These are phyloP conservation scores for Cadophora gregata DNA, from an alignment of 2,329 filamentous ascomycete genomes.

Conservation along the genomic window DNA sequence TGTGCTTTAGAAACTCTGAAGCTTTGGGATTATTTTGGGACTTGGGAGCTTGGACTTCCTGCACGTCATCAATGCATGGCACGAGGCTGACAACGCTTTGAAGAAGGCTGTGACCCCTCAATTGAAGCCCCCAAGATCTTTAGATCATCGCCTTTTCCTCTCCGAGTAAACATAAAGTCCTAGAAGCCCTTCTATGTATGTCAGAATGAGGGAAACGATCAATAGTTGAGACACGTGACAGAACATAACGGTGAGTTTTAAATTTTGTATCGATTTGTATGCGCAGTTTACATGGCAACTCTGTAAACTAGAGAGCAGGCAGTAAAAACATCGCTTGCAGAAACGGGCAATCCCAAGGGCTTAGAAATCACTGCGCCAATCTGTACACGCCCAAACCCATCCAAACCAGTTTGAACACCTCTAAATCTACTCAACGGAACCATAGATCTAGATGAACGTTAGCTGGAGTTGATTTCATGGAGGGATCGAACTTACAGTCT, in stretches of 20 bases:
- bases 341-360: conserved; percentile 32
- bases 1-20: background rate
- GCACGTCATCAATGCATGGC: conserved; percentile 28
- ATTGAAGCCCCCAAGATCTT: background rate
- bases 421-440: conserved; percentile 37
- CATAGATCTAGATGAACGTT: conserved; percentile 40
- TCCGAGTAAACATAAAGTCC: background rate
- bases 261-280: conserved; percentile 37
- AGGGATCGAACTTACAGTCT: conserved; percentile 41
- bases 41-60: conserved; percentile 15
- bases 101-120: conserved; percentile 13
- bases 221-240: background rate
- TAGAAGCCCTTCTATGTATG: background rate
- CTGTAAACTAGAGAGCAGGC: conserved; percentile 24
- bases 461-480: conserved; percentile 17
- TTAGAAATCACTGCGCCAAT: conserved; percentile 28
- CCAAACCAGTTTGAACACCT: conserved; percentile 20
- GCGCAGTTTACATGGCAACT: conserved; percentile 35
- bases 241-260: background rate
- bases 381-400: conserved; percentile 32
- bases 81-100: conserved; percentile 8
- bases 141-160: background rate
- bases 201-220: background rate
- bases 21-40: conserved; percentile 10
- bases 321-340: conserved; percentile 37